phyloP scores from a whole-genome alignment of 2,329 filamentous ascomycete genomes.

The Tolypocladium guangdongense region DNA sequence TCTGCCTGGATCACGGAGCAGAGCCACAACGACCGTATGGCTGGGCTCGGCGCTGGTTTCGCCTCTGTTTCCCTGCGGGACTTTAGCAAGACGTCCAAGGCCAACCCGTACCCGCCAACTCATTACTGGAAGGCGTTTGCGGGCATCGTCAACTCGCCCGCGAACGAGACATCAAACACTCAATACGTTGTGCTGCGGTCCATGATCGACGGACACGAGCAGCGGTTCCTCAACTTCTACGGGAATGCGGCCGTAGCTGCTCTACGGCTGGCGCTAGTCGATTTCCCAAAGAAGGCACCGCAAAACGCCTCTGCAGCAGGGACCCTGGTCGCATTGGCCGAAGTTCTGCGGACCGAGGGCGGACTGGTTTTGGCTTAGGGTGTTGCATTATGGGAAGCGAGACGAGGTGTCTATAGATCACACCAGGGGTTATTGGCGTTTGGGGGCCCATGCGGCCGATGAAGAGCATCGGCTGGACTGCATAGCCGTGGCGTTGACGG shows the following conservation, averaged over 20 bases:
- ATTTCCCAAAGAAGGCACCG: slow-evolving; percentile 51
- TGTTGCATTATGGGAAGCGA: neutral
- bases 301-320: slow-evolving; percentile 37
- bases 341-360: slow-evolving; percentile 38
- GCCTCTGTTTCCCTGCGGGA: slow-evolving; percentile 74
- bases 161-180: slow-evolving; percentile 56
- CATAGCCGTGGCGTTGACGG: slow-evolving; percentile 2
- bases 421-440: slow-evolving; percentile 3
- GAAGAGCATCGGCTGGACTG: neutral
- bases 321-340: slow-evolving; percentile 41
- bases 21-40: slow-evolving; percentile 72
- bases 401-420: neutral
- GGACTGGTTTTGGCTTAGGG: slow-evolving; percentile 34
- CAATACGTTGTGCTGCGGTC: slow-evolving; percentile 60
- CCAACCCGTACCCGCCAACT: slow-evolving; percentile 65
- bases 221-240: slow-evolving; percentile 70
- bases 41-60: slow-evolving; percentile 73
- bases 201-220: slow-evolving; percentile 62
- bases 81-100: slow-evolving; percentile 57
- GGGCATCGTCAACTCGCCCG: slow-evolving; percentile 64
- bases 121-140: slow-evolving; percentile 78
- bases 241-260: slow-evolving; percentile 65
- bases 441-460: neutral
- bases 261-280: slow-evolving; percentile 59
- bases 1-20: slow-evolving; percentile 55